These are phyloP conservation scores for Rhodosporidiobolus odoratus DNA, from an alignment of 768 basidiomycete genomes.

Conservation along the genomic window DNA sequence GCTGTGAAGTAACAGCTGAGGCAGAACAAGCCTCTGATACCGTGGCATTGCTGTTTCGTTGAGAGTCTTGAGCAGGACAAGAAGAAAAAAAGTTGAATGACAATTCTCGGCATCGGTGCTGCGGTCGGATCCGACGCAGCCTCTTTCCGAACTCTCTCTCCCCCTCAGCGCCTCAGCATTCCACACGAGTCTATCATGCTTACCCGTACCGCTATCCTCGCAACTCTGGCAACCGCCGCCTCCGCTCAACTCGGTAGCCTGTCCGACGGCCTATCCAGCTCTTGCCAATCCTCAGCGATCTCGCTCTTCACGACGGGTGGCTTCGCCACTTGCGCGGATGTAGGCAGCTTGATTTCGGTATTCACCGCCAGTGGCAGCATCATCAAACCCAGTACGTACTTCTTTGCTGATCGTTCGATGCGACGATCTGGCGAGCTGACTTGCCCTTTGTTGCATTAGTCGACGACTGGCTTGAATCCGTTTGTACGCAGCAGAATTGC, in stretches of 20 bases:
- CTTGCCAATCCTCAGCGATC: conserved; percentile 1
- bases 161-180: neutral
- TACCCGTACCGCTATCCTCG: neutral
- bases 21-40: too few relatives aligned
- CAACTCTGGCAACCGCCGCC: neutral
- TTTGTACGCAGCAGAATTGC: neutral
- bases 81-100: neutral
- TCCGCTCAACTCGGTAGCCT: neutral
- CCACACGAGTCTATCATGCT: neutral
- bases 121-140: too few relatives aligned
- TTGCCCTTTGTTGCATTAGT: neutral
- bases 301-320: conserved; percentile 1
- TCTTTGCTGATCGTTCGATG: neutral
- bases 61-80: too few relatives aligned
- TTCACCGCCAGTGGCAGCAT: neutral
- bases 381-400: neutral
- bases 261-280: neutral
- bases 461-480: neutral
- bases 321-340: conserved; percentile 13
- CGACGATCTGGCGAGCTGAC: neutral
- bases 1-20: too few relatives aligned
- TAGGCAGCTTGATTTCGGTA: conserved; percentile 4
- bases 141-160: neutral
- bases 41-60: too few relatives aligned
- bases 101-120: too few relatives aligned